A percentile compares a stretch with the other conserved stretches of the same genome.
These are phyloP conservation scores for Rhodamnia argentea DNA, from an alignment of 345 rosid species.

Conservation along the genomic window DNA sequence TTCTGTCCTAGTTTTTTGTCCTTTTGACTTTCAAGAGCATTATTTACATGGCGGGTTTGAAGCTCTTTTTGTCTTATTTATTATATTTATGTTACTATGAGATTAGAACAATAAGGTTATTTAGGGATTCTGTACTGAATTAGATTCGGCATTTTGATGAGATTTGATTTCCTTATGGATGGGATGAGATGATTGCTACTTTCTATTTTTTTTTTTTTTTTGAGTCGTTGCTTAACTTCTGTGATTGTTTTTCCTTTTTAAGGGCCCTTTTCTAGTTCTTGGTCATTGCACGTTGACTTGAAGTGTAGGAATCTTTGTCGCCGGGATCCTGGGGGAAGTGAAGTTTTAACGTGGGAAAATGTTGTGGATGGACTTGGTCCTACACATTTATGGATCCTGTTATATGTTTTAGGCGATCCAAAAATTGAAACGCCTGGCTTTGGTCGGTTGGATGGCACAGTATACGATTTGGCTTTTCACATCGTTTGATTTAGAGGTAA, in stretches of 20 bases:
- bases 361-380: not conserved
- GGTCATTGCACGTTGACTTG: not conserved
- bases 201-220: not conserved
- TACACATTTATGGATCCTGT: not conserved
- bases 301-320: not conserved
- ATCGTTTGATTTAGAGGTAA: not conserved
- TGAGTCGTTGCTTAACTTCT: not conserved
- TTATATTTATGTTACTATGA: not conserved
- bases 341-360: not conserved
- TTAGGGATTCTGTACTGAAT: not conserved
- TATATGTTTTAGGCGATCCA: not conserved
- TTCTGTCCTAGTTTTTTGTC: constrained; percentile 1
- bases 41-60: constrained; percentile 6
- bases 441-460: not conserved
- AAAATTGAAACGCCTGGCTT: not conserved
- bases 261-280: not conserved
- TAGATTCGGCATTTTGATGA: not conserved
- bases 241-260: not conserved
- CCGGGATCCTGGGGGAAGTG: not conserved
- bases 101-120: constrained; percentile 19
- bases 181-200: not conserved
- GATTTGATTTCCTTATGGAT: not conserved
- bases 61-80: not conserved
- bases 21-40: not conserved
- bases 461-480: not conserved